Percentiles rank a stretch among this genome's conserved stretches.
These are phyloP conservation scores for Scedosporium dehoogii DNA, from an alignment of 2,329 filamentous ascomycete species.

Conservation along the genomic window DNA sequence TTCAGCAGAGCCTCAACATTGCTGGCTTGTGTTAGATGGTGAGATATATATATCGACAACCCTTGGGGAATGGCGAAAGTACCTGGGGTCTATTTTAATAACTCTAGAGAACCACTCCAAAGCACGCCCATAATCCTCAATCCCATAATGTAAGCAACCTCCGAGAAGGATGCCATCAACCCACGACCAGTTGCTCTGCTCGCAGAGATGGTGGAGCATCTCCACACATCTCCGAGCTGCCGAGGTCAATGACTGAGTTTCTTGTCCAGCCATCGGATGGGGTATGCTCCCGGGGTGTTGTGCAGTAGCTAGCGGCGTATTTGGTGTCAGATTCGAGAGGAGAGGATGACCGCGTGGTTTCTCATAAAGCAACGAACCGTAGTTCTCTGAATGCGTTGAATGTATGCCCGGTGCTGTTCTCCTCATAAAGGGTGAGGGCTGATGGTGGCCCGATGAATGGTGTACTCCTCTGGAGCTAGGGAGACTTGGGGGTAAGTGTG, in stretches of 20 bases:
- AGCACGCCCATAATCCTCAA: constrained; percentile 74
- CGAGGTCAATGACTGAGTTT: constrained; percentile 12
- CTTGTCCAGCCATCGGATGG: neutral
- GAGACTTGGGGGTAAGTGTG: neutral
- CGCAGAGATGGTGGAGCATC: constrained; percentile 63
- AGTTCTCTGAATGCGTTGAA: neutral
- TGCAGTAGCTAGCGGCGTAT: neutral
- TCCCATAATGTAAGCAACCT: constrained; percentile 82
- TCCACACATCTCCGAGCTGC: constrained; percentile 57
- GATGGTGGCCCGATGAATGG: neutral
- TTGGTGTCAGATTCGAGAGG: neutral
- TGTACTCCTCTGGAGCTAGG: neutral
- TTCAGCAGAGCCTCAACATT: constrained; percentile 94
- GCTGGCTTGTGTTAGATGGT: constrained; percentile 29
- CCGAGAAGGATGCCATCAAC: constrained; percentile 85
- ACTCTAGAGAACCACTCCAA: constrained; percentile 64
- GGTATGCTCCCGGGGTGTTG: neutral
- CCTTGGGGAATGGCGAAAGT: constrained; percentile 21
- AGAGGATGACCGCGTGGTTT: neutral
- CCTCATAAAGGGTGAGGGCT: neutral
- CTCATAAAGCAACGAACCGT: neutral
- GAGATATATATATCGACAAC: constrained; percentile 18
- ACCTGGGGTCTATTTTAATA: constrained; percentile 45
- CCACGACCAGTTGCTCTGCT: constrained; percentile 79
- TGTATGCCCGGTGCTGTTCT: neutral